A percentile compares a stretch with the other conserved stretches of the same genome.
These are phyloP conservation scores for Auriscalpium vulgare DNA, from an alignment of 768 basidiomycete genomes.

Conservation along the genomic window DNA sequence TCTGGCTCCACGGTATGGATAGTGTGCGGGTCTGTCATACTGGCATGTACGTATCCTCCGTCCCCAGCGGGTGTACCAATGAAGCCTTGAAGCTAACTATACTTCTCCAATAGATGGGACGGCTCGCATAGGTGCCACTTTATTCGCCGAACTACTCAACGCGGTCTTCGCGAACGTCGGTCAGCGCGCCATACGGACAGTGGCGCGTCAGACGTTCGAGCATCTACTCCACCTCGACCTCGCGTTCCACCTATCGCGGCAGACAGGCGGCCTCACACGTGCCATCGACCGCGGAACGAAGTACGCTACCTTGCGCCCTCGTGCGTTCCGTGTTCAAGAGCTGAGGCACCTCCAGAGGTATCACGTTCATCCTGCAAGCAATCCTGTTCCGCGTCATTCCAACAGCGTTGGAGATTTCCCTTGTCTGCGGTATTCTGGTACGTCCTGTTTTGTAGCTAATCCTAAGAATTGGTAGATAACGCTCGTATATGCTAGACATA, in stretches of 20 bases:
- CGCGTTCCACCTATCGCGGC: slow-evolving; percentile 85
- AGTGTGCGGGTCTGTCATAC: slow-evolving; percentile 79
- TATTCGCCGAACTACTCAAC: slow-evolving; percentile 89
- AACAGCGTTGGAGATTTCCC: slow-evolving; percentile 89
- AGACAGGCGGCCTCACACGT: slow-evolving; percentile 92
- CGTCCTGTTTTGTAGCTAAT: slow-evolving; percentile 17
- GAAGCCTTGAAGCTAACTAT: too few species aligned
- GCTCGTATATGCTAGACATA: slow-evolving; percentile 54
- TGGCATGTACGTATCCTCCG: slow-evolving; percentile 67
- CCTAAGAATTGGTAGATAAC: too few species aligned
- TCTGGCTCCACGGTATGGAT: slow-evolving; percentile 78
- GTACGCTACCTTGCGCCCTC: slow-evolving; percentile 32
- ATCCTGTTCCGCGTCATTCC: slow-evolving; percentile 93
- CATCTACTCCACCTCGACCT: slow-evolving; percentile 88
- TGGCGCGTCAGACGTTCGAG: slow-evolving; percentile 92
- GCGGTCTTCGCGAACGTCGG: slow-evolving; percentile 95
- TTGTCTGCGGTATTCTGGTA: slow-evolving; percentile 97
- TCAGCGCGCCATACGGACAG: slow-evolving; percentile 88
- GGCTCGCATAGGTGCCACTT: slow-evolving; percentile 81
- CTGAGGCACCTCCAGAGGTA: slow-evolving; percentile 53
- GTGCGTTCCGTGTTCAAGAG: background rate
- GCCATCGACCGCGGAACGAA: slow-evolving; percentile 98
- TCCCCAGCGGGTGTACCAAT: background rate
- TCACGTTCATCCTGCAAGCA: slow-evolving; percentile 89
- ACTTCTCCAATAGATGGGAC: slow-evolving; percentile 58